These are phyloP conservation scores for Podosphaera xanthii DNA, from an alignment of 2,329 filamentous ascomycete species.

Conservation along the genomic window DNA sequence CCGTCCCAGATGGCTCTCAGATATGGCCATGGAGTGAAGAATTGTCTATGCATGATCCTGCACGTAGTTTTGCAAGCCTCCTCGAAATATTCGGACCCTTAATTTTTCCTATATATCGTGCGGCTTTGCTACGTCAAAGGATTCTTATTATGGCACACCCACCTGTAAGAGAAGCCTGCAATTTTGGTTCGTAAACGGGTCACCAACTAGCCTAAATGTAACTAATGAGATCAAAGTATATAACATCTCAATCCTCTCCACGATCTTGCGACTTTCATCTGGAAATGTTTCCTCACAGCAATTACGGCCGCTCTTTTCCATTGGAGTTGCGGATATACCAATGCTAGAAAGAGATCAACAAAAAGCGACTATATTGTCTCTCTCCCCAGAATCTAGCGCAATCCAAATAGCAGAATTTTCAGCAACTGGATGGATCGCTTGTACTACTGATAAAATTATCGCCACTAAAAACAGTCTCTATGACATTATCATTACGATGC, in stretches of 20 bases:
- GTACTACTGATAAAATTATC: slow-evolving; percentile 85
- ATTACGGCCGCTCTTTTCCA: slow-evolving; percentile 66
- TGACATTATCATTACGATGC: slow-evolving; percentile 72
- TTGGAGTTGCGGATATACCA: slow-evolving; percentile 83
- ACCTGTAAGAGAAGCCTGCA: slow-evolving; percentile 65
- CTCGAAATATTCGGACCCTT: slow-evolving; percentile 73
- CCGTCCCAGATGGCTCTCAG: slow-evolving; percentile 36
- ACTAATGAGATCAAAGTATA: slow-evolving; percentile 40
- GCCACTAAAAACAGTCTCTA: slow-evolving; percentile 69
- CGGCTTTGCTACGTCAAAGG: slow-evolving; percentile 64
- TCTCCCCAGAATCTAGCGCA: slow-evolving; percentile 15
- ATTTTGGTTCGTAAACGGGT: slow-evolving; percentile 44
- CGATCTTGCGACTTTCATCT: slow-evolving; percentile 51
- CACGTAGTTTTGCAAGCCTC: slow-evolving; percentile 55
- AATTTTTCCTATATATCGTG: slow-evolving; percentile 75
- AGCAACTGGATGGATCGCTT: slow-evolving; percentile 65
- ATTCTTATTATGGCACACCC: slow-evolving; percentile 72
- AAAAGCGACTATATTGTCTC: slow-evolving; percentile 19
- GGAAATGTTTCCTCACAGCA: slow-evolving; percentile 36
- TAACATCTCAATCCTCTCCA: slow-evolving; percentile 77
- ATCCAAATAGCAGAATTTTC: slow-evolving; percentile 22
- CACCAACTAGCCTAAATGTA: not conserved
- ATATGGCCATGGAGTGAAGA: slow-evolving; percentile 33
- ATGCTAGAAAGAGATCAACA: slow-evolving; percentile 43
- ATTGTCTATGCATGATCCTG: slow-evolving; percentile 62